Evolutionary conservation across 176 grass and related monocot species (phyloP).

Genomic region (Aegilops sharonensis): DNA sequence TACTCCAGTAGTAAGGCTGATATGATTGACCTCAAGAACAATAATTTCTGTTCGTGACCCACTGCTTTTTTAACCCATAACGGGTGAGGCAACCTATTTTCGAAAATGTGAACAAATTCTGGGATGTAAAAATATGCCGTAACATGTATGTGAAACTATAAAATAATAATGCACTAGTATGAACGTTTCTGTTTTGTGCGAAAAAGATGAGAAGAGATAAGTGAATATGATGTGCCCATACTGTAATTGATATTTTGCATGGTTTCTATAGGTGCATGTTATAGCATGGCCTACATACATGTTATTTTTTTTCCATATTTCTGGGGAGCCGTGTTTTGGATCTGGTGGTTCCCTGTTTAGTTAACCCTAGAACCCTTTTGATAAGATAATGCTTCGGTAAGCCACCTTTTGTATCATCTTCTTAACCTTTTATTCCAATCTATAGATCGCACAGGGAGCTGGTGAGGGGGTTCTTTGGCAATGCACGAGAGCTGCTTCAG

Average conservation of each 20-base stretch:
- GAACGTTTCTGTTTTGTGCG: background rate
- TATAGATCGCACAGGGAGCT: slow-evolving; percentile 43
- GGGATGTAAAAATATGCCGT: background rate
- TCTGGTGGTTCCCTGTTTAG: background rate
- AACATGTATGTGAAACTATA: background rate
- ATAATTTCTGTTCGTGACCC: no score
- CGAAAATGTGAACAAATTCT: background rate
- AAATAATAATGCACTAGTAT: background rate
- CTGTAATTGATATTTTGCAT: background rate
- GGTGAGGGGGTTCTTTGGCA: slow-evolving; percentile 42
- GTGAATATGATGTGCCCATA: background rate
- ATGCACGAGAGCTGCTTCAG: slow-evolving; percentile 44
- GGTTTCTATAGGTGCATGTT: background rate
- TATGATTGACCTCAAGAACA: no score
- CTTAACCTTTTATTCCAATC: slow-evolving; percentile 1
- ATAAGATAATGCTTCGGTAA: background rate
- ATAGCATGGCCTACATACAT: background rate
- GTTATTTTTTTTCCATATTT: background rate
- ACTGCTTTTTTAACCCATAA: background rate
- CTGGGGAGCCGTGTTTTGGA: background rate
- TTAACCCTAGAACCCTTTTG: background rate
- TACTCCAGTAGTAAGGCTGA: no score
- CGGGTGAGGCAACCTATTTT: background rate
- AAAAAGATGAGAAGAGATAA: background rate
- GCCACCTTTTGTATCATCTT: background rate